phyloP scores from a whole-genome alignment of 1,139 yeast genomes.

The Tardiomyces depauwii region DNA sequence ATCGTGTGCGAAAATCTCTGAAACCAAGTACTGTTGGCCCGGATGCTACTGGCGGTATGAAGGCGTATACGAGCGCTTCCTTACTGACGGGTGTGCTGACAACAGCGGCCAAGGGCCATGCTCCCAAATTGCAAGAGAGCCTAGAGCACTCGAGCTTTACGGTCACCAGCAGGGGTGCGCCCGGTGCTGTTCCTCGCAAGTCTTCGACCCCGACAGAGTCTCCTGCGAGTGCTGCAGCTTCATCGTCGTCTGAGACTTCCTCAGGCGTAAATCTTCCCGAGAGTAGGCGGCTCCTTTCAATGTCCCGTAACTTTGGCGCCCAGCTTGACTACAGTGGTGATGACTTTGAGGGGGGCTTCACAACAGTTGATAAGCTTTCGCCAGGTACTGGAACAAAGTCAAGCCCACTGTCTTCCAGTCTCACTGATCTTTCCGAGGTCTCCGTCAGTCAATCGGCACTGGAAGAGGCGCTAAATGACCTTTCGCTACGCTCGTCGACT shows the following conservation, averaged over 20 bases:
- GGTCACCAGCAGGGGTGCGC: background rate
- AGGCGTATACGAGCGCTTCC: background rate
- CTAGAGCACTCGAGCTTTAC: background rate
- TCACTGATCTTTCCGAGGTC: conserved; percentile 4
- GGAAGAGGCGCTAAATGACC: conserved; percentile 12
- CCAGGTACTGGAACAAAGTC: background rate
- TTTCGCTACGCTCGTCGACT: too few relatives aligned
- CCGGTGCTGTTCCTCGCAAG: background rate
- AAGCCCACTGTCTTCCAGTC: conserved; percentile 1
- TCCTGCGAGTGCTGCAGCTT: too few relatives aligned
- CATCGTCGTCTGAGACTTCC: background rate
- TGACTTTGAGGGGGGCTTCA: conserved; percentile 1
- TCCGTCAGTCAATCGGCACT: conserved; percentile 14
- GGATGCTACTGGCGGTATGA: background rate
- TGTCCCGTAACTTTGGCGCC: conserved; percentile 3
- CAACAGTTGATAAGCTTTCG: background rate
- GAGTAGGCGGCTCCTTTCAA: conserved; percentile 3
- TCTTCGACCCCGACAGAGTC: background rate
- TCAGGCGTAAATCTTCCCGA: background rate
- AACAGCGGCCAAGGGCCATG: background rate
- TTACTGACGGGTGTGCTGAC: background rate
- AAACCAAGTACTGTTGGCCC: background rate
- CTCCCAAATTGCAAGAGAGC: background rate
- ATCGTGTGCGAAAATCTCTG: conserved; percentile 12
- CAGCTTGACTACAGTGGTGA: conserved; percentile 6